A percentile compares a stretch with the other conserved stretches of the same genome.
phyloP scores from a whole-genome alignment of 1,139 yeast genomes.

The Kurtzmaniella natalensis region DNA sequence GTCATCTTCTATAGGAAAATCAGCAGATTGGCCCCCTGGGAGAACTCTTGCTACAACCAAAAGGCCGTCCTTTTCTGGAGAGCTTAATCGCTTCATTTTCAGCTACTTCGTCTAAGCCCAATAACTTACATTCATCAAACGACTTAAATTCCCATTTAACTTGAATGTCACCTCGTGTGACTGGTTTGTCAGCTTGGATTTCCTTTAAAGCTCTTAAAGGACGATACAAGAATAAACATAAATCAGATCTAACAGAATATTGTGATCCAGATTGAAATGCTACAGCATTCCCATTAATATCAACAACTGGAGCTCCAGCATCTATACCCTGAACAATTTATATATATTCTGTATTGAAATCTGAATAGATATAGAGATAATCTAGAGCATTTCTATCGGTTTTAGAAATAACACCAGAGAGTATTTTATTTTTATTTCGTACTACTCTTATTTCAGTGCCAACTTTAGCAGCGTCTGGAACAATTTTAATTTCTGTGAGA shows the following conservation, averaged over 20 bases:
- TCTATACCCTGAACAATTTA: conserved; percentile 99
- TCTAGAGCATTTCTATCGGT: conserved; percentile 93
- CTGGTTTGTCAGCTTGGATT: conserved; percentile 52
- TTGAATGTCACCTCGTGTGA: conserved; percentile 82
- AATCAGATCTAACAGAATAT: conserved; percentile 87
- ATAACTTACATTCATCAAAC: conserved; percentile 81
- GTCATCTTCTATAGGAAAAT: conserved; percentile 77
- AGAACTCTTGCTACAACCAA: conserved; percentile 80
- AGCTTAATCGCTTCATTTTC: conserved; percentile 66
- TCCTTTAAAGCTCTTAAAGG: conserved; percentile 78
- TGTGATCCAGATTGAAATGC: conserved; percentile 95
- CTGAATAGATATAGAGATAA: conserved; percentile 73
- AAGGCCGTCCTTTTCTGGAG: conserved; percentile 76
- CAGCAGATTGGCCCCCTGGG: conserved; percentile 86
- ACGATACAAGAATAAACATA: conserved; percentile 81
- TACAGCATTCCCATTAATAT: conserved; percentile 80
- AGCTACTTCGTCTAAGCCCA: conserved; percentile 74
- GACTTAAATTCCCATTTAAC: conserved; percentile 87
- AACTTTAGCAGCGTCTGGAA: conserved; percentile 80
- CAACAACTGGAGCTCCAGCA: conserved; percentile 95
- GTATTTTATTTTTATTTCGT: conserved; percentile 84
- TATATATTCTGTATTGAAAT: conserved; percentile 91
- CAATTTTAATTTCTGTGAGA: conserved; percentile 59
- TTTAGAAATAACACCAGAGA: conserved; percentile 86
- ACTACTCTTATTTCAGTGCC: conserved; percentile 92